Evolutionary conservation across 257 asterid genomes (phyloP), one percentile per base, ranked within the genome.

Genomic region (Plantago major): DNA sequence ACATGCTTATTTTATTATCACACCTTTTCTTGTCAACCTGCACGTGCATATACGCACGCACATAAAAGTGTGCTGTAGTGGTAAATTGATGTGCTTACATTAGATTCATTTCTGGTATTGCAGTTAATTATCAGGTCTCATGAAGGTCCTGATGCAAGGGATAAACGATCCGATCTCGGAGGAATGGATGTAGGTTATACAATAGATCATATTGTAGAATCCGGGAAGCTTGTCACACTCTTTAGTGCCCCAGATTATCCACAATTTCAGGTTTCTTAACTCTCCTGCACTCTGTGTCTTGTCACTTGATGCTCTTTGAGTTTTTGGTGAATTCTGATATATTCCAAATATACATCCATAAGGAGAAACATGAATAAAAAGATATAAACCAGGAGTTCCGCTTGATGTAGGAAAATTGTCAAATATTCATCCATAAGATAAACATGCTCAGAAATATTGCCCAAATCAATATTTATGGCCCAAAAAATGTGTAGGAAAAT

Each of bases 141-240:
- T 71, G 99, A 93, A 83, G 99, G 99, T 74, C 99, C 99, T 44
- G 97, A 93, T 82, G 97, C 97, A 58, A 81, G 99, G 81, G 96
- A 87, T 70, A 93, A 89, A 79, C 76, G 99, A 55, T 71, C 81
- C 42, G 94, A 76, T 63, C 82, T 93, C 38, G 80, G 81, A 46
- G 88, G 85, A 71, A 93, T 93, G 97, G 81, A 87, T 76, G 62
- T 67, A 63, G 99, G 99, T 38, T 89, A 87, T 71, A 89, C 99
- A 11, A 59, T 89, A 62, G 99, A 93, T 75, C 97, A 89, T 78
- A 62, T 78, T 67, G 96, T 86, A 46, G 84, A 83, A 22, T 93
- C 96, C 0, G 97, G 99, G 65, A 89, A 80, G 74, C 87, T 89
- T 69, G 78, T 93, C 65, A 93, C 99, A 26, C 60, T 93, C 66